phyloP scores from a whole-genome alignment of 768 basidiomycete species.

The Nevesoporus exiguus region DNA sequence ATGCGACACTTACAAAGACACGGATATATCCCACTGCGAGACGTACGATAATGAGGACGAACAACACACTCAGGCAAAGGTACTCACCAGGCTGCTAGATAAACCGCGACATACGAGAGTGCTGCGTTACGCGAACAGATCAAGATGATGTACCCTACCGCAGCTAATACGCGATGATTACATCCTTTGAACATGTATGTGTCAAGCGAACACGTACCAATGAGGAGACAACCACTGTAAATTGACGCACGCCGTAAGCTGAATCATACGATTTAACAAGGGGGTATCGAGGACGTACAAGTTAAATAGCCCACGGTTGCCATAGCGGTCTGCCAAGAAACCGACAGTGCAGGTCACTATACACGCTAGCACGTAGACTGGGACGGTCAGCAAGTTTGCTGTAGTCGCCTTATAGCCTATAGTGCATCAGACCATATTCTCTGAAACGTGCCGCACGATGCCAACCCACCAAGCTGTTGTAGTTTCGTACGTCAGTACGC shows the following conservation, averaged over 20 bases:
- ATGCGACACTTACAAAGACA: constrained; percentile 52
- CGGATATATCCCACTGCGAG: constrained; percentile 65
- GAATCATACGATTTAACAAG: background rate
- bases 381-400: constrained; percentile 75
- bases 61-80: background rate
- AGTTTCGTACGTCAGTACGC: background rate
- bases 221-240: constrained; percentile 23
- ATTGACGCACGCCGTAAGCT: background rate
- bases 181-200: background rate
- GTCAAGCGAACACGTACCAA: constrained; percentile 19
- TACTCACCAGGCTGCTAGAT: constrained; percentile 62
- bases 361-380: constrained; percentile 70
- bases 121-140: constrained; percentile 57
- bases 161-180: constrained; percentile 34
- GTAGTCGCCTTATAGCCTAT: constrained; percentile 63
- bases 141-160: constrained; percentile 67
- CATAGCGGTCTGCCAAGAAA: constrained; percentile 57
- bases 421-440: background rate
- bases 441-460: background rate
- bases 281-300: too few species aligned
- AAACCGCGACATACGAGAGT: constrained; percentile 71
- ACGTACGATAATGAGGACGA: background rate
- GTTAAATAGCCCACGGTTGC: constrained; percentile 60
- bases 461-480: constrained; percentile 39
- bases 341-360: constrained; percentile 63